These are phyloP conservation scores for Apiospora rasikravindrae DNA, from an alignment of 2,329 filamentous ascomycete genomes.

Conservation along the genomic window DNA sequence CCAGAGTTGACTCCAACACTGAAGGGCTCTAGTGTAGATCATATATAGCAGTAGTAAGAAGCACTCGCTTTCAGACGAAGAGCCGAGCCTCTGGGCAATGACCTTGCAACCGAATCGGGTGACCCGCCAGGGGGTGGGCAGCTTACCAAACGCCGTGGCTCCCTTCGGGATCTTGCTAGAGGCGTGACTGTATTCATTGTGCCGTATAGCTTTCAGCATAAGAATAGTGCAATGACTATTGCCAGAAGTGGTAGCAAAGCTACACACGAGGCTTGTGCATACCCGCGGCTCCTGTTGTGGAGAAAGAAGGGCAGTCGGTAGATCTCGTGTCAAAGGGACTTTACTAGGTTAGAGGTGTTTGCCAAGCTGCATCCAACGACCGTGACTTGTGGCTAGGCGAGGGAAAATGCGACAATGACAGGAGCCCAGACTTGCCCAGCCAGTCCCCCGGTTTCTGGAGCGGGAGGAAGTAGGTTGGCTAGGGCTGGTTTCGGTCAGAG, in stretches of 20 bases:
- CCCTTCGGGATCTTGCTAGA: background rate
- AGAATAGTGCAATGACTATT: background rate
- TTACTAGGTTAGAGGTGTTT: background rate
- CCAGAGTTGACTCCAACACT: background rate
- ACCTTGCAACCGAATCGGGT: conserved; percentile 15
- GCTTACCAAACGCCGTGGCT: conserved; percentile 1
- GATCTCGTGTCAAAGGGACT: conserved; percentile 6
- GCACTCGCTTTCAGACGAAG: background rate
- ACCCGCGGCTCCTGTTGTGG: conserved; percentile 10
- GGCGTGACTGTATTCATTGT: background rate
- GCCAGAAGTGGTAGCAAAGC: background rate
- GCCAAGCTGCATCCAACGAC: background rate
- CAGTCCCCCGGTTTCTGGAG: conserved; percentile 9
- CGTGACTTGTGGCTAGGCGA: background rate
- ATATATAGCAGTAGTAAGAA: too few species aligned
- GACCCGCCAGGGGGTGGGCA: background rate
- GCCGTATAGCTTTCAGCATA: background rate
- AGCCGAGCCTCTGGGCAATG: conserved; percentile 16
- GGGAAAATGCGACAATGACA: conserved; percentile 1
- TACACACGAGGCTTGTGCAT: background rate
- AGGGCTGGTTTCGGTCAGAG: conserved; percentile 10
- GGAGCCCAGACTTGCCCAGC: conserved; percentile 1
- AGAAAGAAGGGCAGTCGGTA: background rate
- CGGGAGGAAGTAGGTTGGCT: conserved; percentile 13
- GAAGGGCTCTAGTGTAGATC: background rate